Conservation (phyloP, 306 rosid genomes). For the Prunus kanzakura region DNA sequence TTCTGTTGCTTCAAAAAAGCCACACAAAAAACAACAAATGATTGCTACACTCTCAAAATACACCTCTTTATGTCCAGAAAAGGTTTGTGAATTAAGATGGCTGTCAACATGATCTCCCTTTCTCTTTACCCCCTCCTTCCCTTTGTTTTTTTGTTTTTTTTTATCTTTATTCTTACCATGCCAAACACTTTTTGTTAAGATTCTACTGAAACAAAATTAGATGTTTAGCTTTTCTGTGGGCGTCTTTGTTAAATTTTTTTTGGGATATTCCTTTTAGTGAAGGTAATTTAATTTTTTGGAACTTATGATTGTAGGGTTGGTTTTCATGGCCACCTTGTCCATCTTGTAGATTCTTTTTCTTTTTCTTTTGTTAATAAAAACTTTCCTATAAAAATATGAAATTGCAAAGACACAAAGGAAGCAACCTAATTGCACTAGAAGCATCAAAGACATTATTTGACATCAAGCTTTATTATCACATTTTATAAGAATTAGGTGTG, state of each 20-base stretch:
- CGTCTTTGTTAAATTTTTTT: neutral
- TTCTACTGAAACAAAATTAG: neutral
- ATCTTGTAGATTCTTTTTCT: neutral
- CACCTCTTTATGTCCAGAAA: conserved; percentile 80
- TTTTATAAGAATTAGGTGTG: neutral
- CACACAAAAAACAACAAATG: conserved; percentile 52
- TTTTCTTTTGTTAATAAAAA: neutral
- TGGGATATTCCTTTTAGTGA: neutral
- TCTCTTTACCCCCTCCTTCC: neutral
- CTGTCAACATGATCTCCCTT: neutral
- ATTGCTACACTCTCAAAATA: conserved; percentile 65
- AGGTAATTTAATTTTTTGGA: neutral
- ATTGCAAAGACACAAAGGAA: neutral
- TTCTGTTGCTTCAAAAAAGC: conserved; percentile 38
- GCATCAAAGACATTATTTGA: neutral
- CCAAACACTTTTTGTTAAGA: neutral
- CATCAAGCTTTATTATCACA: neutral
- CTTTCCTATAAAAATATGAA: neutral
- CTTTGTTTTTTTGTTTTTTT: neutral
- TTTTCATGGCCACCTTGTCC: neutral
- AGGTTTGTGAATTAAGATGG: conserved; percentile 49
- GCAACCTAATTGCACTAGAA: neutral
- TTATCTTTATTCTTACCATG: neutral
- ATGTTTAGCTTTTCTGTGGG: neutral
- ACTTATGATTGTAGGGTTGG: neutral